Conservation (phyloP, 495 filamentous ascomycete genomes). For the Penicillium arizonense region DNA sequence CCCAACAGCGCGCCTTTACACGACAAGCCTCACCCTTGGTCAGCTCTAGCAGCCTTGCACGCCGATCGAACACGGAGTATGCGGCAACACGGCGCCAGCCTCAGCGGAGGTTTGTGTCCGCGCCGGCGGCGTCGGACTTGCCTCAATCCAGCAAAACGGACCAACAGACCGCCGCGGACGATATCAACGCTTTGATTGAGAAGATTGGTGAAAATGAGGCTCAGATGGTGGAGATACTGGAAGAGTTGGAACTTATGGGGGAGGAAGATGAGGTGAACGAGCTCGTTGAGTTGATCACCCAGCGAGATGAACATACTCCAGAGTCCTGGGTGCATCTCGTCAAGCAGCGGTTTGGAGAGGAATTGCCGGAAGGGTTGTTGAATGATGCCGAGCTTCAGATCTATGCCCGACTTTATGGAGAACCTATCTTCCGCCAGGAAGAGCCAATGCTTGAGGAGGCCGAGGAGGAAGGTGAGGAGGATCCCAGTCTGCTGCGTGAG, state of each 20-base stretch:
- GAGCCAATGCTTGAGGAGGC: conserved; percentile 35
- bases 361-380: conserved; percentile 71
- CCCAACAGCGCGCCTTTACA: conserved; percentile 13
- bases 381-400: conserved; percentile 66
- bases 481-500: conserved; percentile 50
- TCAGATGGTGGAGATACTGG: conserved; percentile 32
- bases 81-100: conserved; percentile 1
- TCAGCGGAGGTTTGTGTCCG: conserved; percentile 26
- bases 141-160: conserved; percentile 9
- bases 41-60: background rate
- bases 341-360: conserved; percentile 72
- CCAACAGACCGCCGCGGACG: conserved; percentile 19
- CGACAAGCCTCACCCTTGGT: conserved; percentile 7
- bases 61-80: background rate
- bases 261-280: conserved; percentile 20
- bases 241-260: conserved; percentile 34
- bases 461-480: conserved; percentile 33
- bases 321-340: conserved; percentile 68
- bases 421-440: conserved; percentile 47
- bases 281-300: conserved; percentile 22
- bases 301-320: conserved; percentile 39
- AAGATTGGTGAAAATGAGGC: conserved; percentile 37
- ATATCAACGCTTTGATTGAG: conserved; percentile 39
- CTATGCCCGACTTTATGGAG: conserved; percentile 81
- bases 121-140: conserved; percentile 16